Base-by-base conservation (phyloP, 768 basidiomycete genomes). In the Russula virescens region DNA sequence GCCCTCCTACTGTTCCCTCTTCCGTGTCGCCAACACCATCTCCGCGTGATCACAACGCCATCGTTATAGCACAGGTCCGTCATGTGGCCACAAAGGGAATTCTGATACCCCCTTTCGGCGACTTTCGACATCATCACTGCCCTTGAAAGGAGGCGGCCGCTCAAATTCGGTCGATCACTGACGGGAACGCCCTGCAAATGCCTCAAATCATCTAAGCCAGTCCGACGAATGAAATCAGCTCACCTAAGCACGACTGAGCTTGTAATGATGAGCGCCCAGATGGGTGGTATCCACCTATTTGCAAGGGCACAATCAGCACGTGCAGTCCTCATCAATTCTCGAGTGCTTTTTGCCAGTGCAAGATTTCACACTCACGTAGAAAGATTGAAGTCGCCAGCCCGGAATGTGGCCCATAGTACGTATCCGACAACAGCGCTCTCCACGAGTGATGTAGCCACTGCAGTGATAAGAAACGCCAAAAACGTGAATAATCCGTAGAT, bases 211-310 rank as follows among this genome's bases (percentile, higher is more conserved):
- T 19, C 2, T 48, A 52, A 46, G 48, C 19, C 28, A 28, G 40
- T 26, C 1, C 18, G 18, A 53, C 42, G 11, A 42, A 19, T 25
- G 19, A 47, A 42, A 21, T 42, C 21, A 5, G 16, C 49, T 40
- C 49, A 68, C 67, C 65, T 61, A 35, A 68, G 58, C 28, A 66
- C 50, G n/a, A 55, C 58, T 9, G 61, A 47, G 28, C 46, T 35
- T 7, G 61, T 62, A 47, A 66, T 60, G n/a, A 68, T 61, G 43
- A 68, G 65, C 46, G 67, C 67, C 67, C 67, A 68, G 8, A 68
- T 45, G 18, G 58, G 55, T 21, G 67, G 67, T 23, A 68, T 23
- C 58, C 61, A 66, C n/a, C 67, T 68, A 25, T 31, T 10, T 5
- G 25, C 42, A 21, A 13, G 43, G 25, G 26, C 31, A 55, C 14